phyloP scores from a whole-genome alignment of 305 asterid genomes.

The Ilex paraguariensis region DNA sequence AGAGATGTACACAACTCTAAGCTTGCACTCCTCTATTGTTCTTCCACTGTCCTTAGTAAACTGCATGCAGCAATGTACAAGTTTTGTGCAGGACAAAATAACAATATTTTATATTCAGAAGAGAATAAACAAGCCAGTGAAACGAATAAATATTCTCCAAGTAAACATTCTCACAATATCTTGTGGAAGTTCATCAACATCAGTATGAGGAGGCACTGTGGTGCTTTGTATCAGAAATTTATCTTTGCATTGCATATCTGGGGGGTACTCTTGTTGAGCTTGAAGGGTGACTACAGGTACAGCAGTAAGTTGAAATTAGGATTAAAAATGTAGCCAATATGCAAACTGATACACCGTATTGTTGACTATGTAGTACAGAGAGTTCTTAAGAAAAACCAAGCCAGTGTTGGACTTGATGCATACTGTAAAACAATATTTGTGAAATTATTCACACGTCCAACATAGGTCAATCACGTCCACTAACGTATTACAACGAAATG shows the following conservation, averaged over 20 bases:
- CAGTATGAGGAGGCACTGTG: conserved; percentile 44
- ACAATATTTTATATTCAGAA: background rate
- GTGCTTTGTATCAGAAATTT: conserved; percentile 76
- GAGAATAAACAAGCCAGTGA: background rate
- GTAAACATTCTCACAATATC: conserved; percentile 46
- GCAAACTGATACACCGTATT: no score
- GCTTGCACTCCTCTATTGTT: conserved; percentile 59
- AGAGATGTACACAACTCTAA: conserved; percentile 53
- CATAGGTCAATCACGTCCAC: no score
- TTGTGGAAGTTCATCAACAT: conserved; percentile 54
- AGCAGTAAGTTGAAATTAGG: conserved; percentile 10
- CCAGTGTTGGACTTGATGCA: no score
- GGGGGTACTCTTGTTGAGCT: conserved; percentile 73
- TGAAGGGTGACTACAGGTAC: conserved; percentile 67
- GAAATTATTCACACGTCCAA: no score
- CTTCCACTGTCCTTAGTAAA: conserved; percentile 59
- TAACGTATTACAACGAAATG: no score
- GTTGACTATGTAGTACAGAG: no score
- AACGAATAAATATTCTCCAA: background rate
- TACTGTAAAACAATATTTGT: no score
- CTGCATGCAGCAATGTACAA: conserved; percentile 28
- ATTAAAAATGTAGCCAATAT: no score
- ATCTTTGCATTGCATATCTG: conserved; percentile 77
- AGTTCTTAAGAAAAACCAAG: no score
- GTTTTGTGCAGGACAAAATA: conserved; percentile 1